Conservation (phyloP, 2,329 filamentous ascomycete genomes). For the Aspergillus fumigatus region DNA sequence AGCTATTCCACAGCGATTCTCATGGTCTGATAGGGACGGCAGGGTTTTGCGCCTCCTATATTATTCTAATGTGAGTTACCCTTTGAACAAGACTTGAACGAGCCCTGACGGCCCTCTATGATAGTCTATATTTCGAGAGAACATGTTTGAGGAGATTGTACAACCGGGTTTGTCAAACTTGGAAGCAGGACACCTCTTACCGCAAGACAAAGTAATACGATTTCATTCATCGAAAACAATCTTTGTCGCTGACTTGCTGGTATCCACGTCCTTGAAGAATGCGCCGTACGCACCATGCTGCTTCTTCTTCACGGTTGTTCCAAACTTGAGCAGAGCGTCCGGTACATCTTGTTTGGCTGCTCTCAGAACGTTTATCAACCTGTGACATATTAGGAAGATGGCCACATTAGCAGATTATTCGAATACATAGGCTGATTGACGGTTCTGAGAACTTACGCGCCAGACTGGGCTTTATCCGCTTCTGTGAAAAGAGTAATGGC, state of each 20-base stretch:
- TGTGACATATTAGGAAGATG: slow-evolving; percentile 34
- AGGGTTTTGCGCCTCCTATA: slow-evolving; percentile 49
- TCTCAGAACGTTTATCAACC: slow-evolving; percentile 89
- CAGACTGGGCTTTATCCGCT: slow-evolving; percentile 86
- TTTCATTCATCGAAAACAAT: slow-evolving; percentile 72
- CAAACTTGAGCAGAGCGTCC: slow-evolving; percentile 88
- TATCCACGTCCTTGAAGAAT: slow-evolving; percentile 87
- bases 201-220: slow-evolving; percentile 17
- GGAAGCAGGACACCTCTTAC: slow-evolving; percentile 13
- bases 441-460: slow-evolving; percentile 60
- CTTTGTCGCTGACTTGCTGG: slow-evolving; percentile 80
- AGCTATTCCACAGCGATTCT: slow-evolving; percentile 6
- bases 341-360: slow-evolving; percentile 89
- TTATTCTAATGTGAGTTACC: slow-evolving; percentile 57
- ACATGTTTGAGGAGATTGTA: slow-evolving; percentile 26
- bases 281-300: slow-evolving; percentile 89
- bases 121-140: slow-evolving; percentile 35
- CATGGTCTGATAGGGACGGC: slow-evolving; percentile 44
- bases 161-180: slow-evolving; percentile 15
- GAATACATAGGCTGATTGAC: neutral
- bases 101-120: slow-evolving; percentile 17
- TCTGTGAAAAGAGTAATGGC: slow-evolving; percentile 95
- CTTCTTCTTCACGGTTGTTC: slow-evolving; percentile 99
- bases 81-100: neutral
- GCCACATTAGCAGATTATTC: neutral